These are phyloP conservation scores for Globisporangium ultimum DNA, from an alignment of 352 stramenopile genomes.

Conservation along the genomic window DNA sequence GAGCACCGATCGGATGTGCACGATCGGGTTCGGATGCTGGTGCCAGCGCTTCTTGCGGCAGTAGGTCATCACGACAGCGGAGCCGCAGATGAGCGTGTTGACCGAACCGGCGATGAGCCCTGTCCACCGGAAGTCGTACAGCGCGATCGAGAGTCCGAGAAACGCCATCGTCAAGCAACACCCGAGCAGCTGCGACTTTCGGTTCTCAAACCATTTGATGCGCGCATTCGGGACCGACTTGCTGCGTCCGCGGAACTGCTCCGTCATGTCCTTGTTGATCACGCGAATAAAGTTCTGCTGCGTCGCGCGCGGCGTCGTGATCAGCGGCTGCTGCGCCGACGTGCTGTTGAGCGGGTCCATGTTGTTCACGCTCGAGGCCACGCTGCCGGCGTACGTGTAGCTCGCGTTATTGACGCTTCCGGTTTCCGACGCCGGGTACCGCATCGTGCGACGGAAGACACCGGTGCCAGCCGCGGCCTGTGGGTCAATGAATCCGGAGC, in stretches of 20 bases:
- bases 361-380: conserved; percentile 16
- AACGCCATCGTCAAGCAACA: conserved; percentile 87
- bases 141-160: conserved; percentile 76
- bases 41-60: conserved; percentile 87
- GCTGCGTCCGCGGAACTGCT: conserved; percentile 76
- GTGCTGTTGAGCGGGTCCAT: conserved; percentile 32
- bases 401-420: conserved; percentile 9
- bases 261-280: conserved; percentile 89
- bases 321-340: conserved; percentile 61
- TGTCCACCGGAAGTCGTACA: conserved; percentile 88
- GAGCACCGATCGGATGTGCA: conserved; percentile 80
- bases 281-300: conserved; percentile 84
- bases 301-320: conserved; percentile 48
- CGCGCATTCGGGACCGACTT: conserved; percentile 66
- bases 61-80: conserved; percentile 85
- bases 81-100: conserved; percentile 86
- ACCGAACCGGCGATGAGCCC: conserved; percentile 84
- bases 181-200: conserved; percentile 83
- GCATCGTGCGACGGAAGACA: conserved; percentile 20
- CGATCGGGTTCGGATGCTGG: conserved; percentile 87
- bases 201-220: conserved; percentile 88
- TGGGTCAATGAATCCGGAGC: conserved; percentile 4
- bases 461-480: conserved; percentile 19
- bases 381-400: conserved; percentile 27
- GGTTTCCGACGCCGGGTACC: conserved; percentile 13